phyloP scores from a whole-genome alignment of 208 protist genomes.

The Herpetomonas tarakana region DNA sequence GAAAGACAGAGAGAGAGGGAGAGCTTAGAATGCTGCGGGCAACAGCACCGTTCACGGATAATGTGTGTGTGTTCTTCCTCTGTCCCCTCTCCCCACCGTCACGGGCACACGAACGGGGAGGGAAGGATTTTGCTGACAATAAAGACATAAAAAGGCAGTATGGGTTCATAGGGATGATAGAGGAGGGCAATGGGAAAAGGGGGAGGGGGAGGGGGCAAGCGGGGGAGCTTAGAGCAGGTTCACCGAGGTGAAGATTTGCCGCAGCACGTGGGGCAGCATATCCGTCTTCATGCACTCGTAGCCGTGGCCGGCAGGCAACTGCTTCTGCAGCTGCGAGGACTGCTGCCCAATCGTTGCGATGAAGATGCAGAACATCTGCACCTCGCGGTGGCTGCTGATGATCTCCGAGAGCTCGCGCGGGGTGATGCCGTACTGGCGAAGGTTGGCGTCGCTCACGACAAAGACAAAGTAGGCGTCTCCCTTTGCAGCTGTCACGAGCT shows the following conservation, averaged over 20 bases:
- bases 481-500: constrained; percentile 68
- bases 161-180: too few species aligned
- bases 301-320: constrained; percentile 78
- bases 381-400: constrained; percentile 64
- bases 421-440: constrained; percentile 90
- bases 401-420: constrained; percentile 66
- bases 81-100: too few species aligned
- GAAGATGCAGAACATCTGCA: constrained; percentile 91
- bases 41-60: too few species aligned
- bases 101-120: too few species aligned
- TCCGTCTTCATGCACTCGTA: constrained; percentile 89
- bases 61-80: too few species aligned
- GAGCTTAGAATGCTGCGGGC: too few species aligned
- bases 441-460: constrained; percentile 93
- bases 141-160: constrained; percentile 5
- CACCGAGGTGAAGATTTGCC: constrained; percentile 83
- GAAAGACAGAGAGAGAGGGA: too few species aligned
- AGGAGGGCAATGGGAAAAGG: not conserved
- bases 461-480: constrained; percentile 93
- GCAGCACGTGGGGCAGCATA: constrained; percentile 81
- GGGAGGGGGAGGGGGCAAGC: not conserved
- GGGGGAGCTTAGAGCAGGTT: constrained; percentile 45
- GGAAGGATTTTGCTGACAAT: too few species aligned
- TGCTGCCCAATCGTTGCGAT: constrained; percentile 85
- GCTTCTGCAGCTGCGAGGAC: constrained; percentile 62